A percentile compares a stretch with the other conserved stretches of the same genome.
These are phyloP conservation scores for Coffea canephora DNA, from an alignment of 257 asterid genomes.

Conservation along the genomic window DNA sequence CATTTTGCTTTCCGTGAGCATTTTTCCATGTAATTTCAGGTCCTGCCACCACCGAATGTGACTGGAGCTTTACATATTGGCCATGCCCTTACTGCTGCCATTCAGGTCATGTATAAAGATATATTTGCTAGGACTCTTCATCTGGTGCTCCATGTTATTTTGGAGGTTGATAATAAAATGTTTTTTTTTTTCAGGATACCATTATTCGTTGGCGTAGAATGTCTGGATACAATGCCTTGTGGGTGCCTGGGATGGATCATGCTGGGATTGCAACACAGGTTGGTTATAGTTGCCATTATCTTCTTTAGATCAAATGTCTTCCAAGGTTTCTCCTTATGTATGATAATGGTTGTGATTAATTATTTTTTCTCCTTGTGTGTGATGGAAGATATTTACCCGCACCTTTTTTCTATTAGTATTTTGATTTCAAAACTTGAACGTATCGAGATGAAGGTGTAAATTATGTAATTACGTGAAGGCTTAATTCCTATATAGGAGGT, in stretches of 20 bases:
- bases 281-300: conserved; percentile 1
- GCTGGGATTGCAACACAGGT: conserved; percentile 99
- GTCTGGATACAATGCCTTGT: conserved; percentile 89
- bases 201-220: conserved; percentile 93
- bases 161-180: conserved; percentile 11
- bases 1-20: conserved; percentile 1
- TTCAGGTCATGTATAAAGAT: conserved; percentile 50
- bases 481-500: background rate
- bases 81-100: conserved; percentile 95
- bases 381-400: background rate
- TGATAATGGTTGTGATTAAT: background rate
- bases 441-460: background rate
- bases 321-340: background rate
- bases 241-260: conserved; percentile 98
- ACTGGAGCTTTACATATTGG: conserved; percentile 98
- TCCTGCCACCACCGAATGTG: conserved; percentile 93
- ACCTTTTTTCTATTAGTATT: background rate
- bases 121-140: conserved; percentile 10
- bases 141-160: conserved; percentile 9
- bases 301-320: background rate
- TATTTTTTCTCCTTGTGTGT: background rate
- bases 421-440: background rate
- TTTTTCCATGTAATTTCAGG: conserved; percentile 46
- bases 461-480: background rate
- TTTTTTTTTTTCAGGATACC: conserved; percentile 56